phyloP scores from a whole-genome alignment of 495 filamentous ascomycete genomes.

The Clavariopsis aquatica region DNA sequence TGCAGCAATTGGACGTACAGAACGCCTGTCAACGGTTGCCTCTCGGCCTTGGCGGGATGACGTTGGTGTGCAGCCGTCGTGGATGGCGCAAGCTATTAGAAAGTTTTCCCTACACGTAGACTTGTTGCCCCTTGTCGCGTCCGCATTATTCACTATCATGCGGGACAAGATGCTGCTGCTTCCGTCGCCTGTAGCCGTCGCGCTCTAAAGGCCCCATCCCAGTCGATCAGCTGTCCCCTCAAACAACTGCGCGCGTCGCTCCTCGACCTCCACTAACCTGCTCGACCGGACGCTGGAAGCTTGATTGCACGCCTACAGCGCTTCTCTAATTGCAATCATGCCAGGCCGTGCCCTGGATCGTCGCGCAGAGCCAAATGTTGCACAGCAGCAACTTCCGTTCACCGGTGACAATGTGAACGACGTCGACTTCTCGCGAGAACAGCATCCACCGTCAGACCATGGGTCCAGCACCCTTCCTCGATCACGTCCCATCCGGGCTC shows the following conservation, averaged over 20 bases:
- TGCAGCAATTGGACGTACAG: not conserved
- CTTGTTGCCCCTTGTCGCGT: not conserved
- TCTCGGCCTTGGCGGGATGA: not conserved
- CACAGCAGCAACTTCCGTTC: conserved; percentile 38
- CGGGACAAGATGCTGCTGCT: not conserved
- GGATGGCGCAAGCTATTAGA: not conserved
- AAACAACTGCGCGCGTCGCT: not conserved
- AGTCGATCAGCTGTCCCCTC: not conserved
- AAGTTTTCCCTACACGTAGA: not conserved
- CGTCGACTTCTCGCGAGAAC: conserved; percentile 24
- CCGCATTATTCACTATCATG: not conserved
- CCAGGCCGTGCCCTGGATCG: conserved; percentile 9
- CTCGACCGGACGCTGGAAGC: not conserved
- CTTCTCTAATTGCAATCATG: conserved; percentile 17
- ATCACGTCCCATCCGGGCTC: conserved; percentile 31
- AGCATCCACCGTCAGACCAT: not conserved
- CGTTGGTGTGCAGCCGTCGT: not conserved
- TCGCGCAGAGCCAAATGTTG: conserved; percentile 11
- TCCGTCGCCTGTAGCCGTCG: not conserved
- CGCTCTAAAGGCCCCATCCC: not conserved
- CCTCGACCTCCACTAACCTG: not conserved
- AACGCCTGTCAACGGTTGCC: conserved; percentile 1
- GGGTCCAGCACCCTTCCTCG: conserved; percentile 12
- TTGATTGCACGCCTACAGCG: not conserved
- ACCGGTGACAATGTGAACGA: conserved; percentile 33